Evolutionary conservation across 2,329 filamentous ascomycete genomes (phyloP).

Genomic region (Furcasterigmium sp.): DNA sequence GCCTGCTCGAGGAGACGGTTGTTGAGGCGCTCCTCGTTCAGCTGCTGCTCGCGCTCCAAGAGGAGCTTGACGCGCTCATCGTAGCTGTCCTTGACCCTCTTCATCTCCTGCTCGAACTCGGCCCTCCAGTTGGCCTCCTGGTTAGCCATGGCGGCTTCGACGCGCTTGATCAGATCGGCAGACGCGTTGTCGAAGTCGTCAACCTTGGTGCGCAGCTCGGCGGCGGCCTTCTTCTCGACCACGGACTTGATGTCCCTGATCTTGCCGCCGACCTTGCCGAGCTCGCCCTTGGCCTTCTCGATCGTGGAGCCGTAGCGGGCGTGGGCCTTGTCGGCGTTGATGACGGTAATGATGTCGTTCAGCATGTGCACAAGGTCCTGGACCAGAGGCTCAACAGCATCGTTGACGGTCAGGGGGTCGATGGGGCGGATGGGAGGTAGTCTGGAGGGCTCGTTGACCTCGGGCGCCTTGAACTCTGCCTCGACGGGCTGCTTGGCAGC

Average conservation of each 20-base stretch:
- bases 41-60: conserved; percentile 70
- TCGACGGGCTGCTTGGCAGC: conserved; percentile 14
- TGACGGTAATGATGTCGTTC: conserved; percentile 90
- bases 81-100: conserved; percentile 71
- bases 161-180: conserved; percentile 78
- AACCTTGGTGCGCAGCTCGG: conserved; percentile 66
- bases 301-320: conserved; percentile 75
- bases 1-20: conserved; percentile 90
- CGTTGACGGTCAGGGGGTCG: conserved; percentile 68
- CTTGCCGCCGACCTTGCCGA: conserved; percentile 72
- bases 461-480: conserved; percentile 45
- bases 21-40: conserved; percentile 76
- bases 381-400: conserved; percentile 79
- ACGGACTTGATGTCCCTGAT: conserved; percentile 69
- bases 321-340: conserved; percentile 80
- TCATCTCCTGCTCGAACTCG: conserved; percentile 83
- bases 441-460: conserved; percentile 61
- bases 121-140: conserved; percentile 81
- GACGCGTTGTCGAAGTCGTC: conserved; percentile 83
- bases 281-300: conserved; percentile 77
- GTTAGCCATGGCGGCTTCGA: conserved; percentile 74
- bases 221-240: conserved; percentile 65
- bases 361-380: conserved; percentile 93
- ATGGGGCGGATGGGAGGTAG: conserved; percentile 64
- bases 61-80: conserved; percentile 75